phyloP scores from a whole-genome alignment of 73 alveolate species.

The Paramecium caudatum region DNA sequence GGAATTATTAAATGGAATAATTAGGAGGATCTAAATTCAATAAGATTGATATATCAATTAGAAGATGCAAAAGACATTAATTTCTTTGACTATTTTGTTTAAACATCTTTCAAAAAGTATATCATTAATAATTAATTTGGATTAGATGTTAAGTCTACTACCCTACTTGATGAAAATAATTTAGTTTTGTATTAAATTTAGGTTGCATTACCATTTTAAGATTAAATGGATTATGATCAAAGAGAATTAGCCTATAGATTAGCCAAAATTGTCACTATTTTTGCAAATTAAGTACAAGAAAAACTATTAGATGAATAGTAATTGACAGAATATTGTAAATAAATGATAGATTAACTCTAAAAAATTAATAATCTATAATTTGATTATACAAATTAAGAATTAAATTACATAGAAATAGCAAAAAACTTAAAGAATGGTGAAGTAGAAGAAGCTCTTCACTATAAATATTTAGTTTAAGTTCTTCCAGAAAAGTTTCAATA shows the following conservation, averaged over 20 bases:
- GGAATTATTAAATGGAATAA: conserved; percentile 31
- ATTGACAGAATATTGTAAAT: background rate
- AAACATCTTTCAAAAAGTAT: conserved; percentile 6
- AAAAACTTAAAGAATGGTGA: background rate
- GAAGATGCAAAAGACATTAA: background rate
- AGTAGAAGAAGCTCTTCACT: conserved; percentile 14
- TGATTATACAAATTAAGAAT: background rate
- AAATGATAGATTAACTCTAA: conserved; percentile 21
- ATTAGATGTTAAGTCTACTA: background rate
- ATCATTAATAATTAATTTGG: background rate
- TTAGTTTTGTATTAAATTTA: background rate
- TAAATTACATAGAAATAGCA: background rate
- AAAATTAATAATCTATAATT: conserved; percentile 1
- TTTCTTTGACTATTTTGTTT: conserved; percentile 14
- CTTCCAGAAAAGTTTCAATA: background rate
- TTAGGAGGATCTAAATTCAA: conserved; percentile 2
- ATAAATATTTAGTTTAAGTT: background rate
- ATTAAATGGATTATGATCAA: conserved; percentile 38
- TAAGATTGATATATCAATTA: conserved; percentile 12
- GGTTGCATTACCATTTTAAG: conserved; percentile 28
- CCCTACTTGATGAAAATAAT: background rate
- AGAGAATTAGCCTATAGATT: conserved; percentile 63
- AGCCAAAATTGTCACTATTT: background rate
- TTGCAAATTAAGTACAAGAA: background rate
- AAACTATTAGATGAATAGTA: background rate